Evolutionary conservation across 345 rosid genomes (phyloP), one percentile per base, ranked within the genome.

Genomic region (Eucalyptus pauciflora): DNA sequence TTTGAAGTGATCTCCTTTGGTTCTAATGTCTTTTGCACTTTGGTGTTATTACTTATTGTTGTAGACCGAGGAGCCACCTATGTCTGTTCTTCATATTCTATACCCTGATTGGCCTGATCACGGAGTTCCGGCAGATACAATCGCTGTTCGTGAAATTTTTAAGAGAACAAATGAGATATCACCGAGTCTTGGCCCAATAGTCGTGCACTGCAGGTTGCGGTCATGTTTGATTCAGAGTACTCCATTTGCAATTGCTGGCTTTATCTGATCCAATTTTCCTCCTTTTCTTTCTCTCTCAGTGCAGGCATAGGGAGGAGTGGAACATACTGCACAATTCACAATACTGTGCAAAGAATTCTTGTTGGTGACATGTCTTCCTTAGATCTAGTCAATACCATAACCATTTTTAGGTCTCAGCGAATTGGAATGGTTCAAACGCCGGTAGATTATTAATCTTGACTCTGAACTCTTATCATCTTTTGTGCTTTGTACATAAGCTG

Each of bases 241-340:
- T 37, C 33, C 81, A 46, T n/a, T 20, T 48, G 69, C 54, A 69
- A 25, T 48, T 69, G 49, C 33, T 58, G 27, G 24, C 60, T 37
- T 33, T 64, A 24, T 31, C 50, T 80, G 60, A 15, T 49, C 52
- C 41, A 43, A 37, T 48, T 94, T 93, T 93, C 90, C 89, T 83
- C 88, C 89, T 15, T 58, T 67, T 88, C 37, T 90, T 33, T 13
- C 50, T 88, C 86, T 49, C 90, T 88, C 98, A 95, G 99, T 94
- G 99, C 99, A 92, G 99, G 99, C 67, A 96, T 97, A 90, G 99
- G 99, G 58, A 97, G 99, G 94, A 97, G 98, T 16, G 99, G 99
- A 91, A 94, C 99, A 79, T 98, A 95, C 92, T 98, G 99, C 90
- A 91, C 97, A 58, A 94, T 97, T 91, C 99, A 98, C 90, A 97